These are phyloP conservation scores for Prunus mume DNA, from an alignment of 306 rosid genomes.

Conservation along the genomic window DNA sequence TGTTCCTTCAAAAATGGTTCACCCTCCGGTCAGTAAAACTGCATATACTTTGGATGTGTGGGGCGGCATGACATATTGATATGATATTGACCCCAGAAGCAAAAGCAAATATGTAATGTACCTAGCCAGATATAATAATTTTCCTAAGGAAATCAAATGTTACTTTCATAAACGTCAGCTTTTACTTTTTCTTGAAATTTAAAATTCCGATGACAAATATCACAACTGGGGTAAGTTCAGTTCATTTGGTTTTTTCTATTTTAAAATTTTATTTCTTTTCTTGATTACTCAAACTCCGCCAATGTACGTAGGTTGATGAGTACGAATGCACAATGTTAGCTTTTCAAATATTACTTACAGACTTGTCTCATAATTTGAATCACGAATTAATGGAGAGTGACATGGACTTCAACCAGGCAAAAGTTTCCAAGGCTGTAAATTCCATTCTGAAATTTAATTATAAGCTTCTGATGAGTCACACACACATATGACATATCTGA, in stretches of 20 bases:
- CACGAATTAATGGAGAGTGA: constrained; percentile 14
- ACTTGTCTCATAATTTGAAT: neutral
- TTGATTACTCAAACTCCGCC: neutral
- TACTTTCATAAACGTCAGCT: neutral
- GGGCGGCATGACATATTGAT: no score
- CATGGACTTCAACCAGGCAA: constrained; percentile 24
- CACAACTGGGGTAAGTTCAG: neutral
- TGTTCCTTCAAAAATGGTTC: no score
- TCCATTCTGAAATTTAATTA: neutral
- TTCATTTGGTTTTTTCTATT: neutral
- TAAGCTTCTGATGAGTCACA: constrained; percentile 2
- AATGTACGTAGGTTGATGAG: constrained; percentile 2
- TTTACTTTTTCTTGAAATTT: neutral
- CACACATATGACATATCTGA: neutral
- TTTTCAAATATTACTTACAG: neutral
- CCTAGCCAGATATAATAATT: no score
- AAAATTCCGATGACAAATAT: neutral
- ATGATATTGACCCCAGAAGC: no score
- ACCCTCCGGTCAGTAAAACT: no score
- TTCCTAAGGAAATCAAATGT: neutral
- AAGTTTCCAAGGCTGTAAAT: neutral
- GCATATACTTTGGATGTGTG: no score
- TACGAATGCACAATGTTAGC: constrained; percentile 2
- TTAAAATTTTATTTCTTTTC: neutral
- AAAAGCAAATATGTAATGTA: no score